Base-by-base conservation (phyloP, 2,329 filamentous ascomycete species). In the Geosmithia morbida region DNA sequence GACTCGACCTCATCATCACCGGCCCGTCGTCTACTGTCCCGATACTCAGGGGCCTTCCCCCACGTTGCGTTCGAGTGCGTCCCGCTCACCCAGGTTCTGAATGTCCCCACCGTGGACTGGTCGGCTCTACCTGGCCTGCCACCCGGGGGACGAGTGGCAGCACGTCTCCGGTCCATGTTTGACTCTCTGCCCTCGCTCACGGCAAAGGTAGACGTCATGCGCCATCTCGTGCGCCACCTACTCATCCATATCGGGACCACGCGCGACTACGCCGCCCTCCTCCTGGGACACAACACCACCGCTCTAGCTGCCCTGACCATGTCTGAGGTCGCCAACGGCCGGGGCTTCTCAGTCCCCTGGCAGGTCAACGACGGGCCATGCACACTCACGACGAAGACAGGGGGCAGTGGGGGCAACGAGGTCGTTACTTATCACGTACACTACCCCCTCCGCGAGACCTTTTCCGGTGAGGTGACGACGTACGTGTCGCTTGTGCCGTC, bases 251-350 rank as follows among this genome's bases (percentile, higher is more conserved):
- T 78, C 43, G 85, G 85, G 10, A 71, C 75, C 51, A 61, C 67
- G 16, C 65, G 72, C 26, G 65, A 59, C 13, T 92, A 81, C 60
- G 76, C 83, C 52, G 80, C 79, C 13, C 73, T 97, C 41, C 65
- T 97, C 1, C 83, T 92, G 63, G 89, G 86, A 19, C 82, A 90
- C 64, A 94, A 80, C 53, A 95, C 92, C 18, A 96, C 88, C 5
- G 78, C 81, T 16, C 78, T 98, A 29, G 90, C 92, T 3, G 87
- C 90, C 54, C 81, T 87, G 57, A 86, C 87, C 0, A 76, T 98
- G 14, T 74, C 87, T 7, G 87, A 92, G 65, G 88, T 90, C 2
- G 88, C 90, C 20, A 96, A 95, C 65, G 92, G 92, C 1, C 77
- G 90, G 45, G 92, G 90, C 1, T 88, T 83, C 54, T 79, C 84